Conservation (phyloP, 106 monocot genomes). For the Triglochin maritima region DNA sequence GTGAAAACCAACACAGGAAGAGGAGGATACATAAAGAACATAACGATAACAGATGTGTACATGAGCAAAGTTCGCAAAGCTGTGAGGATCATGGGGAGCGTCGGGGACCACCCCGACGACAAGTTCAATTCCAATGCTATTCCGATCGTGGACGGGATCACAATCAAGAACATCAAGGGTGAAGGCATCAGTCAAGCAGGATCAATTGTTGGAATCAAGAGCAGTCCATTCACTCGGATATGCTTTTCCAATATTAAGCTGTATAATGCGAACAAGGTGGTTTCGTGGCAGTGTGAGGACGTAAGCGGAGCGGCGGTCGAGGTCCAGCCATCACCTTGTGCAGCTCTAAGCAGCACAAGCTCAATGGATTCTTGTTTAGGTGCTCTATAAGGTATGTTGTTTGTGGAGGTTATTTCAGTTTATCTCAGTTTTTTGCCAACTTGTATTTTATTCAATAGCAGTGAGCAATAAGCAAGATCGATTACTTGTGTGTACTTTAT, state of each 20-base stretch:
- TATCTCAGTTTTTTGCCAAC: no score
- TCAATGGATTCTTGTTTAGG: neutral
- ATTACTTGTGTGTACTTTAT: no score
- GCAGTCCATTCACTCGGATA: constrained; percentile 20
- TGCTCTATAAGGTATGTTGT: neutral
- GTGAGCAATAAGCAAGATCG: no score
- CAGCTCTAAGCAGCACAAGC: constrained; percentile 19
- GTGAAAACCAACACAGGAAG: constrained; percentile 22
- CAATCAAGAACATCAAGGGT: constrained; percentile 22
- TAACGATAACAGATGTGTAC: constrained; percentile 17
- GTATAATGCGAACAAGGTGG: neutral
- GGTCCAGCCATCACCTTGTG: constrained; percentile 41
- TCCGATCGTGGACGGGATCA: constrained; percentile 21
- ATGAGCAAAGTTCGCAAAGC: constrained; percentile 11
- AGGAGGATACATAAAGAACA: constrained; percentile 27
- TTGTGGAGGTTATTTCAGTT: no score
- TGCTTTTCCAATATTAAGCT: constrained; percentile 46
- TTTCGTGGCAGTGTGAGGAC: constrained; percentile 34
- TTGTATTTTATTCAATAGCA: no score
- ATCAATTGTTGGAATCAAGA: constrained; percentile 14
- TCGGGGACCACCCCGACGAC: constrained; percentile 22
- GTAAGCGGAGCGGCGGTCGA: constrained; percentile 33
- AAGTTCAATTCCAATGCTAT: constrained; percentile 11
- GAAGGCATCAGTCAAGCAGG: constrained; percentile 11
- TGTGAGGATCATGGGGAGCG: constrained; percentile 16